These are phyloP conservation scores for Heliamphora exappendiculata DNA, from an alignment of 148 eudicot genomes.

Conservation along the genomic window DNA sequence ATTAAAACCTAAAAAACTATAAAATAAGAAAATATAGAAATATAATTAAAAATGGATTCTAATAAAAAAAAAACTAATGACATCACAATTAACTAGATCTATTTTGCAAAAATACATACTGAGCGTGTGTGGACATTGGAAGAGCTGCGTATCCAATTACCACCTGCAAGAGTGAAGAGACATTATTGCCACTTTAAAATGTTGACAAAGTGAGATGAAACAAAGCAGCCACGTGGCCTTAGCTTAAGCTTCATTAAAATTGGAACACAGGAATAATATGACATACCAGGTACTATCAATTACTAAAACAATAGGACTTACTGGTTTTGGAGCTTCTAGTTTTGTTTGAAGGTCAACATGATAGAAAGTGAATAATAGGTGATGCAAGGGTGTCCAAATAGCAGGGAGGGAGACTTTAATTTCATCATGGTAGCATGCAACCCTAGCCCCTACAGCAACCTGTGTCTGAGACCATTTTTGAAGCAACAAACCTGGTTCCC, in stretches of 20 bases:
- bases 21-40: no score
- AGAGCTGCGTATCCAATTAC: constrained; percentile 87
- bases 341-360: constrained; percentile 98
- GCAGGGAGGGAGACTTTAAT: constrained; percentile 88
- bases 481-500: constrained; percentile 69
- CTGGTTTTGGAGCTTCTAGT: constrained; percentile 95
- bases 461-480: constrained; percentile 91
- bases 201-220: not conserved
- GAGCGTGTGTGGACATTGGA: constrained; percentile 78
- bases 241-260: not conserved
- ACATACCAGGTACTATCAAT: not conserved
- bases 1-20: no score
- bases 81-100: no score
- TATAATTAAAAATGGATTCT: no score
- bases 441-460: constrained; percentile 89
- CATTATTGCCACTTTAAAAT: constrained; percentile 9
- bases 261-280: not conserved
- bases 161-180: constrained; percentile 48
- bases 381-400: constrained; percentile 85
- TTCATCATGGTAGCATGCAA: constrained; percentile 94
- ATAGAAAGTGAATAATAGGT: constrained; percentile 90
- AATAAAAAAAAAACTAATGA: no score
- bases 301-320: constrained; percentile 21
- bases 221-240: not conserved
- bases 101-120: constrained; percentile 53